A percentile compares a stretch with the other conserved stretches of the same genome.
Evolutionary conservation across 2,329 filamentous ascomycete genomes (phyloP).

Genomic region (Orbilia ellipsospora): DNA sequence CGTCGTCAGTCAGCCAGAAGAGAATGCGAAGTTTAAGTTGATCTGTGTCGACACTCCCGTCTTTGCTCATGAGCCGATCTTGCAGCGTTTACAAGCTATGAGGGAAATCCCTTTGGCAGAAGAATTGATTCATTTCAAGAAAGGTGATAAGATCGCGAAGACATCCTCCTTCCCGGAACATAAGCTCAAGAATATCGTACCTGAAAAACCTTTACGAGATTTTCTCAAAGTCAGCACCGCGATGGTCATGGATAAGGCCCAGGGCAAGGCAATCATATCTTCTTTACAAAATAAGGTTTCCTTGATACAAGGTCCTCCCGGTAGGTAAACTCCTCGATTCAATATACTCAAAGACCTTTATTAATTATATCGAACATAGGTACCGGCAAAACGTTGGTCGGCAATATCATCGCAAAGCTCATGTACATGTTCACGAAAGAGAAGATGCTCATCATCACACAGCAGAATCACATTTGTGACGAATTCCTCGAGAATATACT

Average conservation of each 20-base stretch:
- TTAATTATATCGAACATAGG: constrained; percentile 58
- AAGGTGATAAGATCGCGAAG: constrained; percentile 33
- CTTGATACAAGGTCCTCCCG: constrained; percentile 75
- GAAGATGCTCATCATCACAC: constrained; percentile 73
- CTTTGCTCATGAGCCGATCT: constrained; percentile 76
- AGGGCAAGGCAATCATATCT: constrained; percentile 69
- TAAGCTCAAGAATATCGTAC: constrained; percentile 58
- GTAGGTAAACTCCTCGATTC: constrained; percentile 61
- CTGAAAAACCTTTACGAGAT: constrained; percentile 37
- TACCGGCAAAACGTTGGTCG: constrained; percentile 80
- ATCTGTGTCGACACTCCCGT: constrained; percentile 73
- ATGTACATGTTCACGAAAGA: constrained; percentile 67
- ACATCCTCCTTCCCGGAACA: constrained; percentile 35
- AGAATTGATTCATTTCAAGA: constrained; percentile 64
- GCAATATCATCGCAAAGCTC: constrained; percentile 71
- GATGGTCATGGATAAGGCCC: constrained; percentile 67
- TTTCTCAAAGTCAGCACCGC: constrained; percentile 49
- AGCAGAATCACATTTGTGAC: constrained; percentile 75
- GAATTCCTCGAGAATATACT: constrained; percentile 75
- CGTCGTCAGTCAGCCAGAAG: constrained; percentile 61
- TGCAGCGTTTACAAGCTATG: constrained; percentile 70
- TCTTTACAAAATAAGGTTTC: constrained; percentile 69
- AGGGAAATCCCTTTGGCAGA: constrained; percentile 69
- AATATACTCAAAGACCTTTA: constrained; percentile 18
- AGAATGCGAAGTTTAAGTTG: constrained; percentile 64